Evolutionary conservation across 2,329 filamentous ascomycete genomes (phyloP), one percentile per base, ranked within the genome.

Genomic region (Rhynchosporium secalis): DNA sequence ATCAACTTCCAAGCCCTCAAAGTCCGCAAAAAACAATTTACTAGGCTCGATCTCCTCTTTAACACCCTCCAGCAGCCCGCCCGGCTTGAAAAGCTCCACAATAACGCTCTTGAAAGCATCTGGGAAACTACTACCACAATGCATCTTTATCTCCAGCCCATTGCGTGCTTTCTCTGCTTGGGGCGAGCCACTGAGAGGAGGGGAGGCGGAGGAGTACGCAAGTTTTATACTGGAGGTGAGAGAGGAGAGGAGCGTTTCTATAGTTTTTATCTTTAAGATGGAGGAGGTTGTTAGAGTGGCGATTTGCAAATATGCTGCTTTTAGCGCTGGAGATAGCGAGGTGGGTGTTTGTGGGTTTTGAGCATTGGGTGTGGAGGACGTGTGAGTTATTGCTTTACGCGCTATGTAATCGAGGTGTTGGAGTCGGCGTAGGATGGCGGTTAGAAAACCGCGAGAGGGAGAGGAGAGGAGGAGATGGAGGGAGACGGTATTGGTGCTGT

Each of bases 361-460:
- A 15, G 55, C 58, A 29, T 65, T 65, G 36, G 61, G 54, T 9
- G 62, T 56, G n/a, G 41, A 62, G 28, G 41, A 43, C 4, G 57
- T 52, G 6, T 66, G 56, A 29, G 62, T 59, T 12, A 73, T 72
- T 5, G 71, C 70, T 66, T 71, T 73, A 13, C 69, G 69, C 7
- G 72, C 72, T 40, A 74, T 73, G 51, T 69, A 73, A 59, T 86
- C 80, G 66, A 90, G 77, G 65, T 86, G 82, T 3, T 77, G 75
- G 28, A 92, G 79, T 36, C 87, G 84, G 46, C 86, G 86, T 73
- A 86, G 90, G 54, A 86, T 80, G 36, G 89, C 86, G 31, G 85
- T 85, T 28, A 96, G 79, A 66, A 94, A 88, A 26, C 86, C 85
- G 12, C 92, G 85, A 10, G 88, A 88, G 58, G 89, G 86, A 36